Evolutionary conservation across 73 alveolate species (phyloP), one percentile per base, ranked within the genome.

Genomic region (Paramecium caudatum): DNA sequence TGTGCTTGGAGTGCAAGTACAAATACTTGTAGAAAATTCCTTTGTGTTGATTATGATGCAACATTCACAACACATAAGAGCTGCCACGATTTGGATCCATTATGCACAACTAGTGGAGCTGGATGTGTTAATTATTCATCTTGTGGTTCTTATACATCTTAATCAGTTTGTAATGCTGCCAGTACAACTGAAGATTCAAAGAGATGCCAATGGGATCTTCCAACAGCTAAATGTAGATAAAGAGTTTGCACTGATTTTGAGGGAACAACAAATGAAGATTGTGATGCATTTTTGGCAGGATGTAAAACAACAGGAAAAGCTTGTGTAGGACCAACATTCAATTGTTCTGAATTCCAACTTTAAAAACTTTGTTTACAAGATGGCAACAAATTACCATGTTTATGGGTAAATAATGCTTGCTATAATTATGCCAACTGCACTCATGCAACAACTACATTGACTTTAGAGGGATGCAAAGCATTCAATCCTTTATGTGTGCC

Each of bases 51-150:
- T 65, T 36, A 33, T 33, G 47, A 30, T 33, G 83, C 33, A 33
- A 12, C 83, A 4, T 5, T 65, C 15, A 13, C 83, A 4, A 65
- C 61, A 13, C 83, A 65, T 15, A 36, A 65, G n/a, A 49, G 19
- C 34, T 65, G 83, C 46, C 6, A 33, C 0, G 83, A 30, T 13
- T 32, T 25, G 8, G 49, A 33, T 65, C 2, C 25, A 0, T 12
- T 49, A 39, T 74, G 88, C n/a, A 74, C 88, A 34, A 74, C 88
- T 0, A 41, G 15, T 12, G 88, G 88, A 0, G 88, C 88, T 37
- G 88, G 88, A 16, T 74, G 88, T 43, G 48, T 74, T 4, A 41
- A 63, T 3, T 3, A 21, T 0, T 63, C 45, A 16, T 9, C 10
- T 3, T 74, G 88, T n/a, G 6, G 37, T 6, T n/a, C 43, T 2